Base-by-base conservation (phyloP, 2,329 filamentous ascomycete species). In the Aotearoamyces nothofagi region DNA sequence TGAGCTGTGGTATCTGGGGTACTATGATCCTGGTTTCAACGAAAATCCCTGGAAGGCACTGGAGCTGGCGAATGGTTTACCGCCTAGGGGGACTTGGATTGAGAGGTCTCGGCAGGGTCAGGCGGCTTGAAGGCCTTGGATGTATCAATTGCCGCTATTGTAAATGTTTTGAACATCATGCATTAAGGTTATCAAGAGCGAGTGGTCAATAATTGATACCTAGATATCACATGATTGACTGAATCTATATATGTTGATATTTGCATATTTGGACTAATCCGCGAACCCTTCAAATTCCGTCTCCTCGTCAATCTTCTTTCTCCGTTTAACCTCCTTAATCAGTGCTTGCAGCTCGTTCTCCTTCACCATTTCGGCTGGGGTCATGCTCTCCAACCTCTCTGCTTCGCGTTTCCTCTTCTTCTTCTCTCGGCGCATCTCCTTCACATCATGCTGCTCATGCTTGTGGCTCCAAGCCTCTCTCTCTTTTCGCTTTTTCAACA, bases 381-480 rank as follows among this genome's bases (percentile, higher is more conserved):
- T 79, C 69, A 87, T 73, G 34, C 60, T 63, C 16, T 68, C 63
- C 45, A 63, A 55, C 38, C 60, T 59, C 48, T 76, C 69, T 7
- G 69, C 68, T 37, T 84, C 75, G 34, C 66, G 63, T 49, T 65
- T 69, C 42, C 67, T 63, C 36, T 61, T 63, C 45, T 69, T 70
- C 57, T 71, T 75, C 39, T 80, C 76, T 31, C 71, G 60, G 34
- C 72, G 63, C 40, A 61, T 63, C 27, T 63, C 58, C 29, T 74
- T 69, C 34, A 66, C 57, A 14, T 74, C 74, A 43, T 76, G 75
- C 42, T 63, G 60, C 37, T 78, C 78, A 13, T 65, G 57, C 49
- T 80, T 79, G 33, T 62, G 66, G 50, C 78, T 86, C 78, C 79
- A 86, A 1, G 79, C 69, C 44, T 73, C 61, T 43, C 77, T 64